Evolutionary conservation across 345 rosid genomes (phyloP).

Genomic region (Populus alba): DNA sequence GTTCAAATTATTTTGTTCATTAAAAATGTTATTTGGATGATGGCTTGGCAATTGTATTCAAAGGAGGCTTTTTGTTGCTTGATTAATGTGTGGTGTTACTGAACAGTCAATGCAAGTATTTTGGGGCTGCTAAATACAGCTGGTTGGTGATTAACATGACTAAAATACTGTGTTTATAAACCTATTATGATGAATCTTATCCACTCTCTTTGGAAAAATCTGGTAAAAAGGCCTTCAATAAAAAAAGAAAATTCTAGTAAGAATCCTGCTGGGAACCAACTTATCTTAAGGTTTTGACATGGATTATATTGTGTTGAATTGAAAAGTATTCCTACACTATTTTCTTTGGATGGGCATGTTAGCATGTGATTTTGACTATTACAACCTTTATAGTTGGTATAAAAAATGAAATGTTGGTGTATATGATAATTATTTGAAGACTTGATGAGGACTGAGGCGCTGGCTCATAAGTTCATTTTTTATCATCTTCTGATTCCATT

Average conservation of each 20-base stretch:
- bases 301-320: background rate
- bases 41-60: background rate
- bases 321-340: background rate
- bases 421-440: background rate
- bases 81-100: background rate
- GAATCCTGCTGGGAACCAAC: background rate
- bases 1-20: background rate
- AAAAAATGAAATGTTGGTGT: background rate
- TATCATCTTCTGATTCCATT: background rate
- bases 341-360: background rate
- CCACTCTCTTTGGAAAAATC: background rate
- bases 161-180: background rate
- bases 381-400: background rate
- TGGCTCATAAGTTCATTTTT: conserved; percentile 3
- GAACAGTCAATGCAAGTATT: background rate
- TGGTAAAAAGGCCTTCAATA: background rate
- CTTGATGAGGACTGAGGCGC: background rate
- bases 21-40: background rate
- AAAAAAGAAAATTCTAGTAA: background rate
- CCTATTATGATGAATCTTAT: background rate
- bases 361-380: background rate
- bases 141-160: background rate
- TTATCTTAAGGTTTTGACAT: background rate
- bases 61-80: background rate
- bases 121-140: background rate